Evolutionary conservation across 768 basidiomycete genomes (phyloP).

Genomic region (Trichaptum fuscoviolaceum): DNA sequence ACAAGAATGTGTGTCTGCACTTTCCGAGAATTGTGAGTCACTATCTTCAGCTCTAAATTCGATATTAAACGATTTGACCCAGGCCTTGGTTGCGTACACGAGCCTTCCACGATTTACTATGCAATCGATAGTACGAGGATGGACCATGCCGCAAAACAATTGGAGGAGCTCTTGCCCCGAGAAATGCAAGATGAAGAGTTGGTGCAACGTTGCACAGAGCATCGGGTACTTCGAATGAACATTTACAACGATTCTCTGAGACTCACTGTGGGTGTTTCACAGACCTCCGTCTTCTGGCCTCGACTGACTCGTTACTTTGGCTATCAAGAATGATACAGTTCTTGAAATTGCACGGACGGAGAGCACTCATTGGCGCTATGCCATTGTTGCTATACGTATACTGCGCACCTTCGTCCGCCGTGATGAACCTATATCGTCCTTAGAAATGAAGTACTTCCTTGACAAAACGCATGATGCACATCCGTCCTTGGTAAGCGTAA

Average conservation of each 20-base stretch:
- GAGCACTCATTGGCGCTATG: slow-evolving; percentile 76
- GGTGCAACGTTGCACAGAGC: slow-evolving; percentile 35
- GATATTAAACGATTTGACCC: not conserved
- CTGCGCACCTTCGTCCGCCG: slow-evolving; percentile 64
- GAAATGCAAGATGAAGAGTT: slow-evolving; percentile 30
- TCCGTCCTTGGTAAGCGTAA: slow-evolving; percentile 53
- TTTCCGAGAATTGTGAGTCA: slow-evolving; percentile 58
- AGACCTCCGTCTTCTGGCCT: not conserved
- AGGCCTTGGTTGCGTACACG: slow-evolving; percentile 59
- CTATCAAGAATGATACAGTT: not conserved
- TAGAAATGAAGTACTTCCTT: slow-evolving; percentile 53
- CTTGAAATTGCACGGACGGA: slow-evolving; percentile 49
- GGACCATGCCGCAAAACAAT: slow-evolving; percentile 28
- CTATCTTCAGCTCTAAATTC: slow-evolving; percentile 11
- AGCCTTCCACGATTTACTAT: slow-evolving; percentile 55
- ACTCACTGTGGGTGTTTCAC: slow-evolving; percentile 35
- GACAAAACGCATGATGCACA: slow-evolving; percentile 58
- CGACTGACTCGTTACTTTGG: not conserved
- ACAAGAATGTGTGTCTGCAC: slow-evolving; percentile 60
- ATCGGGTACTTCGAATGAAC: slow-evolving; percentile 39
- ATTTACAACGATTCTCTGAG: slow-evolving; percentile 37
- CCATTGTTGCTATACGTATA: slow-evolving; percentile 61
- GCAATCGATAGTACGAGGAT: slow-evolving; percentile 42
- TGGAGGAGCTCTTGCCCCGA: slow-evolving; percentile 34
- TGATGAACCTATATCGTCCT: slow-evolving; percentile 46